A percentile compares a stretch with the other conserved stretches of the same genome.
Conservation (phyloP, 305 asterid genomes). For the Rubia tinctorum region DNA sequence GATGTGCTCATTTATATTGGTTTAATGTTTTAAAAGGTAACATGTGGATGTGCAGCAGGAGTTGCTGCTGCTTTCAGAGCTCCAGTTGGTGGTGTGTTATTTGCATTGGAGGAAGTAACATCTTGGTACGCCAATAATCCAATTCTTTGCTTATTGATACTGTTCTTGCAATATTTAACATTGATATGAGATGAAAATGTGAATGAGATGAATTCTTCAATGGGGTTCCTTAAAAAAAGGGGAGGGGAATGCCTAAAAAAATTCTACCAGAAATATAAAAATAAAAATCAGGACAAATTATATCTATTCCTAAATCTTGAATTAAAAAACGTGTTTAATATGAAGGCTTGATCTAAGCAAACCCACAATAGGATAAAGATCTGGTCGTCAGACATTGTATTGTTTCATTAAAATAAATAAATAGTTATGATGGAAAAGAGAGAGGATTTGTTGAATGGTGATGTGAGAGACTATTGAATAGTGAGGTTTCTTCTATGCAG, state of each 20-base stretch:
- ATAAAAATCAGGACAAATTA: not conserved
- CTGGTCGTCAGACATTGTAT: not conserved
- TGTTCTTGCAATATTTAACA: not conserved
- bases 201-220: not conserved
- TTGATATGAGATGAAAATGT: not conserved
- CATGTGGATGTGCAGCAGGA: slow-evolving; percentile 99
- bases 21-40: slow-evolving; percentile 76
- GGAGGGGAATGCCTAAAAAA: not conserved
- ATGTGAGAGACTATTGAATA: not conserved
- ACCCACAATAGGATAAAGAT: not conserved
- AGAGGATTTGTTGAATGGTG: not conserved
- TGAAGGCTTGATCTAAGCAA: not conserved
- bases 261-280: not conserved
- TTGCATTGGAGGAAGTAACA: slow-evolving; percentile 97
- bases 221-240: not conserved
- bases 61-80: slow-evolving; percentile 99
- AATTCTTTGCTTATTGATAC: not conserved
- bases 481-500: not conserved
- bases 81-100: slow-evolving; percentile 98
- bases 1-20: slow-evolving; percentile 38
- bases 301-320: not conserved
- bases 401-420: too few species aligned
- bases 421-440: not conserved
- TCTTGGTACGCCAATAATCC: slow-evolving; percentile 57
- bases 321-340: not conserved